phyloP scores from a whole-genome alignment of 371 early-diverging fungal species.

The Batkoa obscura region DNA sequence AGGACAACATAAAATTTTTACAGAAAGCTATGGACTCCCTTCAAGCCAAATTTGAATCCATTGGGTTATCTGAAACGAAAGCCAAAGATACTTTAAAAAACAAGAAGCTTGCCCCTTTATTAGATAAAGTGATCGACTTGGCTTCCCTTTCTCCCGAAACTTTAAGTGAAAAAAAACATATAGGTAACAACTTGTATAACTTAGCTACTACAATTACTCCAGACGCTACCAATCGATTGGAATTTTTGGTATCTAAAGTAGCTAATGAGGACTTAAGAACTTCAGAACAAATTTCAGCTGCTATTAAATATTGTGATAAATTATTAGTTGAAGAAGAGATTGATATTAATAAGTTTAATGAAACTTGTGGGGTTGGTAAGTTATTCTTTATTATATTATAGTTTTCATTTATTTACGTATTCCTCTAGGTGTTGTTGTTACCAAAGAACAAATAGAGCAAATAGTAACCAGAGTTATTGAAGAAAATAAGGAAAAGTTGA shows the following conservation, averaged over 20 bases:
- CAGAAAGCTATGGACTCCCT: slow-evolving; percentile 21
- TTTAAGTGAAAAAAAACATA: slow-evolving; percentile 24
- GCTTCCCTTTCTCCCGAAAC: slow-evolving; percentile 31
- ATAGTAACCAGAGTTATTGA: slow-evolving; percentile 35
- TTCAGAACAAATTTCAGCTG: slow-evolving; percentile 70
- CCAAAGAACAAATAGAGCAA: slow-evolving; percentile 35
- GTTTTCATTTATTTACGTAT: neutral
- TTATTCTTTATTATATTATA: too few relatives aligned
- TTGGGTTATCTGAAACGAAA: slow-evolving; percentile 77
- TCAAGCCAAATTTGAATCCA: slow-evolving; percentile 47
- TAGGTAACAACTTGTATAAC: slow-evolving; percentile 61
- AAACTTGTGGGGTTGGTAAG: slow-evolving; percentile 79
- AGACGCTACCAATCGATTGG: slow-evolving; percentile 44
- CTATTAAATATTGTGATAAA: slow-evolving; percentile 62
- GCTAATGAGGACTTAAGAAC: slow-evolving; percentile 32
- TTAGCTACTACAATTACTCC: slow-evolving; percentile 75
- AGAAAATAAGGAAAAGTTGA: slow-evolving; percentile 42
- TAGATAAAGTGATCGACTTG: slow-evolving; percentile 31
- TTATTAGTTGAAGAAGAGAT: slow-evolving; percentile 16
- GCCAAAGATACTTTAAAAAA: slow-evolving; percentile 88
- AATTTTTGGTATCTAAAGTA: slow-evolving; percentile 59
- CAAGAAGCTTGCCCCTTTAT: slow-evolving; percentile 71
- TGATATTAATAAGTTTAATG: slow-evolving; percentile 47
- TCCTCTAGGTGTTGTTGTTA: slow-evolving; percentile 49
- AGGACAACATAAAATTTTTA: too few relatives aligned